Conservation (phyloP, 306 rosid species). For the Cucurbita ficifolia region DNA sequence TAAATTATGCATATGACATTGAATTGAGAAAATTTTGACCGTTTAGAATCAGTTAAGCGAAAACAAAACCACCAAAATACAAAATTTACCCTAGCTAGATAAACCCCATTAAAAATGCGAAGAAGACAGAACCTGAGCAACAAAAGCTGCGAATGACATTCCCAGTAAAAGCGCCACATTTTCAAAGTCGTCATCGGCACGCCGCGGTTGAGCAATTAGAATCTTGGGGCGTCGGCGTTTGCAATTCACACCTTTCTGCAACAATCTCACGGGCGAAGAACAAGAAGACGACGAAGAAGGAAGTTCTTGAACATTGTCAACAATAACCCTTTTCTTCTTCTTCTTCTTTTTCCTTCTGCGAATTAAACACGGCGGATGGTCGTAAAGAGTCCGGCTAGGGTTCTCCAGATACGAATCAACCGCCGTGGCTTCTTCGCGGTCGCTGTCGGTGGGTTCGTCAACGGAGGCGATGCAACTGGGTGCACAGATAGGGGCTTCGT, state of each 20-base stretch:
- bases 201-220: constrained; percentile 18
- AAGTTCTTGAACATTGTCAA: constrained; percentile 12
- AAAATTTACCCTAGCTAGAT: neutral
- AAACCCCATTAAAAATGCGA: neutral
- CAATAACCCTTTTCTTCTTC: constrained; percentile 12
- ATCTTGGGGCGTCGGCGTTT: constrained; percentile 50
- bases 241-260: constrained; percentile 16
- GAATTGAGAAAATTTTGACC: neutral
- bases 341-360: constrained; percentile 1
- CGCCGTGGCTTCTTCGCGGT: neutral
- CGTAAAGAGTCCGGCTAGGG: constrained; percentile 10
- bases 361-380: constrained; percentile 6
- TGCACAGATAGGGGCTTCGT: neutral
- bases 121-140: constrained; percentile 46
- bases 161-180: constrained; percentile 63
- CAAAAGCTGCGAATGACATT: constrained; percentile 73
- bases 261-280: constrained; percentile 13
- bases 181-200: constrained; percentile 22
- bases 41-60: neutral
- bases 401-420: neutral
- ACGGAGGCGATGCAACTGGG: neutral
- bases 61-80: neutral
- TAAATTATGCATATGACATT: neutral
- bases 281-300: constrained; percentile 21
- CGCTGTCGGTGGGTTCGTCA: constrained; percentile 1